Conservation (phyloP, 352 stramenopile genomes). For the Pythium aristosporum region DNA sequence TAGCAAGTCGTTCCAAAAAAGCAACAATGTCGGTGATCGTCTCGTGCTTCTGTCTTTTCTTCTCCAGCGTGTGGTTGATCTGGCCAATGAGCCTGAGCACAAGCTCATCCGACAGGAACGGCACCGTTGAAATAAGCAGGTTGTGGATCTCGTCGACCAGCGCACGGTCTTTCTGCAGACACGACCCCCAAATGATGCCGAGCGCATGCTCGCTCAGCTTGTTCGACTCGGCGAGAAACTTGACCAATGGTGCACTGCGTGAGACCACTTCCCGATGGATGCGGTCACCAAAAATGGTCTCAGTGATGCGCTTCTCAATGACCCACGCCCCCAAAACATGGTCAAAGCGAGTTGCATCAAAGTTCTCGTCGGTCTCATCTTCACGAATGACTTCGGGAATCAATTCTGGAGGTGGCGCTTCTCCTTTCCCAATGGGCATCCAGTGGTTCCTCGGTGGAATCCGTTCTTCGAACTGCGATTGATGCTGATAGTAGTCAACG, state of each 20-base stretch:
- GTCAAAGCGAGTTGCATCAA: slow-evolving; percentile 51
- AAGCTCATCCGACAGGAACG: slow-evolving; percentile 71
- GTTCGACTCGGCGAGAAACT: slow-evolving; percentile 81
- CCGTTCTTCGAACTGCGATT: slow-evolving; percentile 93
- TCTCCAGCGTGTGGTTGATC: slow-evolving; percentile 55
- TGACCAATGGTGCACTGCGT: slow-evolving; percentile 76
- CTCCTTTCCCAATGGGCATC: slow-evolving; percentile 79
- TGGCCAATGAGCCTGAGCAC: slow-evolving; percentile 70
- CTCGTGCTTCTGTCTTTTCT: slow-evolving; percentile 55
- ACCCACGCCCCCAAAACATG: slow-evolving; percentile 78
- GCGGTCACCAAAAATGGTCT: slow-evolving; percentile 86
- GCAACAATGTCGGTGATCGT: slow-evolving; percentile 65
- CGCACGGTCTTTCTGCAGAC: slow-evolving; percentile 82
- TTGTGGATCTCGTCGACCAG: slow-evolving; percentile 84
- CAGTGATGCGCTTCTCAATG: slow-evolving; percentile 65
- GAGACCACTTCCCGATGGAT: slow-evolving; percentile 89
- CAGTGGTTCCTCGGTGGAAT: slow-evolving; percentile 90
- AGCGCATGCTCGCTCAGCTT: slow-evolving; percentile 61
- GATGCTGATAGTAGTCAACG: slow-evolving; percentile 99
- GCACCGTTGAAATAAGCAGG: slow-evolving; percentile 70
- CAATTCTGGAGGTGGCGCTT: slow-evolving; percentile 65
- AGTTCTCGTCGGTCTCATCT: slow-evolving; percentile 45
- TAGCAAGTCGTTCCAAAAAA: slow-evolving; percentile 79
- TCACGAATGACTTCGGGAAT: slow-evolving; percentile 62
- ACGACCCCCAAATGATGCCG: slow-evolving; percentile 80